Evolutionary conservation across 2,329 filamentous ascomycete species (phyloP).

Genomic region (Exophiala sp.): DNA sequence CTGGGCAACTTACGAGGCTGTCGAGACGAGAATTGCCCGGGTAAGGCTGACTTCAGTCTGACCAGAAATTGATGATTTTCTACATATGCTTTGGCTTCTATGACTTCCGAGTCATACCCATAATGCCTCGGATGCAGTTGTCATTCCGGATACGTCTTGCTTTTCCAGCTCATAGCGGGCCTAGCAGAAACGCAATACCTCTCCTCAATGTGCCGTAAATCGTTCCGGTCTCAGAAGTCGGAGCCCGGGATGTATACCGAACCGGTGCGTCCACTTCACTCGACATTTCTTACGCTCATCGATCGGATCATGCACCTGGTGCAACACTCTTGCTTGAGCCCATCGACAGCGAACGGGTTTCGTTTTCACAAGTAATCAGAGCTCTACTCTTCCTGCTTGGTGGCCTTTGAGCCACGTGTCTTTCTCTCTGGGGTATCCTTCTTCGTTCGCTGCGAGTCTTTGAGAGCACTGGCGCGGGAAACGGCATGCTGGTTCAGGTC

Average conservation of each 20-base stretch:
- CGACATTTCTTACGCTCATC: too few species aligned
- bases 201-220: too few species aligned
- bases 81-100: neutral
- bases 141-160: neutral
- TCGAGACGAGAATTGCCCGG: slow-evolving; percentile 18
- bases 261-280: too few species aligned
- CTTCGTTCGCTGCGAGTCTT: slow-evolving; percentile 70
- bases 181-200: too few species aligned
- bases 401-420: slow-evolving; percentile 73
- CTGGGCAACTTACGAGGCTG: slow-evolving; percentile 1
- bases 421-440: slow-evolving; percentile 73
- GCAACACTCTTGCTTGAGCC: too few species aligned
- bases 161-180: too few species aligned
- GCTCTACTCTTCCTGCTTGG: slow-evolving; percentile 55
- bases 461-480: slow-evolving; percentile 81
- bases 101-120: too few species aligned
- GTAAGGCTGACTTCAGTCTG: slow-evolving; percentile 14
- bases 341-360: too few species aligned
- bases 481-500: slow-evolving; percentile 77
- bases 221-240: too few species aligned
- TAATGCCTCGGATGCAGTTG: slow-evolving; percentile 1
- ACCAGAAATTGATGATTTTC: neutral
- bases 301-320: too few species aligned
- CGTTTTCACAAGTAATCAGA: too few species aligned
- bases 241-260: too few species aligned